These are phyloP conservation scores for Hypoxylon crocopeplum DNA, from an alignment of 495 filamentous ascomycete genomes.

Conservation along the genomic window DNA sequence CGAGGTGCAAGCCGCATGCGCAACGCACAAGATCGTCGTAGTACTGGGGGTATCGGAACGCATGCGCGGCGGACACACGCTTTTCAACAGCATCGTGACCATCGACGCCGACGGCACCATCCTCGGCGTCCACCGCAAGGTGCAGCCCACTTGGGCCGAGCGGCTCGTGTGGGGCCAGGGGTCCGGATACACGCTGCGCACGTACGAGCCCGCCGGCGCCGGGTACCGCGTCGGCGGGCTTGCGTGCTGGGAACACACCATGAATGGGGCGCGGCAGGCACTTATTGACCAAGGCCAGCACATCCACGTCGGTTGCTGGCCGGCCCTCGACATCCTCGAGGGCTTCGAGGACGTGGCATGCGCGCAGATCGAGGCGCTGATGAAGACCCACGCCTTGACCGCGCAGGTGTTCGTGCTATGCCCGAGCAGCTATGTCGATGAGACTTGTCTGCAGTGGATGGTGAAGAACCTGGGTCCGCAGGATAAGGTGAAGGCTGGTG, in stretches of 20 bases:
- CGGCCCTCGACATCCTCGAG: conserved; percentile 47
- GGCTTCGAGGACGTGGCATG: conserved; percentile 46
- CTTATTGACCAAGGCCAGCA: conserved; percentile 49
- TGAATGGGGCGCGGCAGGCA: conserved; percentile 51
- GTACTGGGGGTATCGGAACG: conserved; percentile 50
- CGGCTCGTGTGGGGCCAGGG: conserved; percentile 55
- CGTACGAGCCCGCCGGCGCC: conserved; percentile 23
- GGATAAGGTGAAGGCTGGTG: conserved; percentile 47
- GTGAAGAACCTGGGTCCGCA: conserved; percentile 48
- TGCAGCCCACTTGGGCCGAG: conserved; percentile 58
- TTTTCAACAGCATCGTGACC: conserved; percentile 54
- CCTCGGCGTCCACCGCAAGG: conserved; percentile 55
- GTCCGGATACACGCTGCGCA: conserved; percentile 45
- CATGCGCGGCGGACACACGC: conserved; percentile 43
- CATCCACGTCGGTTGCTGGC: conserved; percentile 51
- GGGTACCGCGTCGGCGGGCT: conserved; percentile 52
- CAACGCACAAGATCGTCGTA: conserved; percentile 37
- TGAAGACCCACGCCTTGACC: conserved; percentile 53
- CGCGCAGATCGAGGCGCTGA: conserved; percentile 52
- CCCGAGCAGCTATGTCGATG: conserved; percentile 50
- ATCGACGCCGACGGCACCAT: conserved; percentile 49
- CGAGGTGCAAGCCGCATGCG: conserved; percentile 45
- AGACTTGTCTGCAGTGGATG: conserved; percentile 51
- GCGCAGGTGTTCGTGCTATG: conserved; percentile 50
- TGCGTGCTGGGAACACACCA: conserved; percentile 60